Evolutionary conservation across 106 monocot species (phyloP), one percentile per base, ranked within the genome.

Genomic region (Acorus gramineus): DNA sequence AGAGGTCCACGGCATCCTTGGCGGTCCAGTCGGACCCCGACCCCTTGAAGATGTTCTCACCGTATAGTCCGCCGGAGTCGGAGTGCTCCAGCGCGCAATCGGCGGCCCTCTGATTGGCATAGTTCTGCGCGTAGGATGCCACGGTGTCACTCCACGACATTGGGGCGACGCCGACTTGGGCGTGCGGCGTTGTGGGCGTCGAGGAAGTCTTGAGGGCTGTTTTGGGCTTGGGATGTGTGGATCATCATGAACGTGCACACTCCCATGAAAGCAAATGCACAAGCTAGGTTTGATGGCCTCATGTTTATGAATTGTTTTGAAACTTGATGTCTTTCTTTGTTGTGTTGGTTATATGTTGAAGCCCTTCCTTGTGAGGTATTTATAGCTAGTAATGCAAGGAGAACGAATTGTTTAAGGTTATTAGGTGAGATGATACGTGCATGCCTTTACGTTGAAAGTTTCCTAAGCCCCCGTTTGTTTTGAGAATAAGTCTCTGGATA

Each of bases 41-140:
- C 5, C 70, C 70, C 70, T 28, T 49, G 70, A 61, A 70, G 3
- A 70, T 10, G 51, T 70, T 70, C 53, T 70, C 70, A 1, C 70
- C 70, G 52, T 61, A 70, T 10, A 48, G 59, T 3, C 70, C 61
- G 2, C 59, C 61, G 2, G 70, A 70, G 53, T 70, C 28, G 1
- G 28, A 28, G 28, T 28, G 70, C 42, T 10, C 61, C 2, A 46
- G 60, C 6, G 12, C 5, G 61, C 70, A 69, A 14, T 47, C 8
- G 13, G 3, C 59, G 46, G 5, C 42, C 10, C 14, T 12, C 2
- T 42, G 7, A 42, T 59, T 5, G 2, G 57, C 46, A 7, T 49
- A 69, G 8, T 50, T 28, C 49, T 48, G 69, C 4, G 69, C 69
- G 50, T 59, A 69, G 11, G n/a, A 49, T 8, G 69, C 69, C 11